Conservation (phyloP, 2,329 filamentous ascomycete genomes). For the Penicillium crustosum region DNA sequence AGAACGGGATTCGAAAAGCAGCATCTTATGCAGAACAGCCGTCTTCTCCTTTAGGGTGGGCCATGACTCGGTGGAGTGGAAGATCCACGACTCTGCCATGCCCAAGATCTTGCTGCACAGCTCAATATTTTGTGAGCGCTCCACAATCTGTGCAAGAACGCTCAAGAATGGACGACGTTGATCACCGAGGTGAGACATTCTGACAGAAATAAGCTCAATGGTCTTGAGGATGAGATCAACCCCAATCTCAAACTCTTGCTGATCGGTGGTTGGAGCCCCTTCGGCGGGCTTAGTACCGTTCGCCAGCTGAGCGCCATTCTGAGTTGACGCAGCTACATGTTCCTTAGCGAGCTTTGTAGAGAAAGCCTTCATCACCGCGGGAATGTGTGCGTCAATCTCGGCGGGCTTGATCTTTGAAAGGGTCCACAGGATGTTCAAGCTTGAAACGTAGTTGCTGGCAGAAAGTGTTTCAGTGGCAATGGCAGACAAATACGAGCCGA, state of each 20-base stretch:
- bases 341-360: slow-evolving; percentile 90
- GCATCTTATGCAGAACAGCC: slow-evolving; percentile 98
- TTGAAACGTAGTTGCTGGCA: slow-evolving; percentile 76
- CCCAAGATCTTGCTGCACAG: slow-evolving; percentile 90
- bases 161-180: slow-evolving; percentile 91
- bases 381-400: slow-evolving; percentile 86
- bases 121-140: slow-evolving; percentile 83
- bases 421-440: slow-evolving; percentile 92
- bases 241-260: slow-evolving; percentile 83
- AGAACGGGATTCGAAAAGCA: slow-evolving; percentile 82
- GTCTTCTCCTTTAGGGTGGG: slow-evolving; percentile 98
- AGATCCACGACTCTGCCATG: slow-evolving; percentile 96
- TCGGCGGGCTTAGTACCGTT: slow-evolving; percentile 44
- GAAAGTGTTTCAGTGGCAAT: slow-evolving; percentile 85
- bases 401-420: slow-evolving; percentile 80
- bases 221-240: slow-evolving; percentile 91
- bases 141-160: slow-evolving; percentile 88
- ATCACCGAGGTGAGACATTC: slow-evolving; percentile 90
- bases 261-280: slow-evolving; percentile 51
- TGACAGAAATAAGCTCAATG: slow-evolving; percentile 84
- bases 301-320: slow-evolving; percentile 42
- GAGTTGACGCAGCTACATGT: slow-evolving; percentile 72
- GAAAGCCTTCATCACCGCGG: slow-evolving; percentile 86
- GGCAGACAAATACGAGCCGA: slow-evolving; percentile 79
- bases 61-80: slow-evolving; percentile 90